Evolutionary conservation across 1,284 basidiomycete genomes (phyloP).

Genomic region (Sanghuangporus weigelae): DNA sequence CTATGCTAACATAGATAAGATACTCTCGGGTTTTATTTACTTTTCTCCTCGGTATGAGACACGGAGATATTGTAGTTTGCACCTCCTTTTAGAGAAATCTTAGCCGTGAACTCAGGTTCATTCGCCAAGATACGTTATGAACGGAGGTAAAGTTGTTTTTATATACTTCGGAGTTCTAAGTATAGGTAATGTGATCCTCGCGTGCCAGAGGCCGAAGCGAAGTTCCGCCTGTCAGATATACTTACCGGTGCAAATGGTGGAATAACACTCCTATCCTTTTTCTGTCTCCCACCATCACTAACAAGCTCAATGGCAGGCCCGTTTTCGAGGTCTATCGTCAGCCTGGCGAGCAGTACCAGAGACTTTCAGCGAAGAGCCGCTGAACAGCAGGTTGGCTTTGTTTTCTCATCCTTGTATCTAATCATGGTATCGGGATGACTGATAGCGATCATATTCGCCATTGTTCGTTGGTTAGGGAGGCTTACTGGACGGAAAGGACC

Average conservation of each 20-base stretch:
- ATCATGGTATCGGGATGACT: neutral
- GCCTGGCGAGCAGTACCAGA: neutral
- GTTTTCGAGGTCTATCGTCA: neutral
- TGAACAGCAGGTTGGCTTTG: neutral
- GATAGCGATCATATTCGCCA: neutral
- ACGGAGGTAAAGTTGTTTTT: no score
- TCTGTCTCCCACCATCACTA: neutral
- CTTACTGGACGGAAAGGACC: conserved; percentile 69
- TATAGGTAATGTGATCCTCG: no score
- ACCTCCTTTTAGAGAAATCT: no score
- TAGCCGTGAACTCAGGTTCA: no score
- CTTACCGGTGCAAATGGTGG: neutral
- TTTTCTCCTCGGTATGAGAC: no score
- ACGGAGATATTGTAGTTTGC: no score
- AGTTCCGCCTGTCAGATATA: no score
- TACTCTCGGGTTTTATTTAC: no score
- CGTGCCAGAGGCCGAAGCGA: no score
- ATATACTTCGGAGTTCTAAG: no score
- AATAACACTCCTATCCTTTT: neutral
- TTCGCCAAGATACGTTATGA: no score
- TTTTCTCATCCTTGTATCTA: neutral
- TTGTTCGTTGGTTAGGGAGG: conserved; percentile 46
- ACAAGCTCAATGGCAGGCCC: neutral
- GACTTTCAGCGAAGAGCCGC: neutral
- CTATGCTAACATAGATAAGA: no score